Evolutionary conservation across 768 basidiomycete species (phyloP).

Genomic region (Gyrodon lividus): DNA sequence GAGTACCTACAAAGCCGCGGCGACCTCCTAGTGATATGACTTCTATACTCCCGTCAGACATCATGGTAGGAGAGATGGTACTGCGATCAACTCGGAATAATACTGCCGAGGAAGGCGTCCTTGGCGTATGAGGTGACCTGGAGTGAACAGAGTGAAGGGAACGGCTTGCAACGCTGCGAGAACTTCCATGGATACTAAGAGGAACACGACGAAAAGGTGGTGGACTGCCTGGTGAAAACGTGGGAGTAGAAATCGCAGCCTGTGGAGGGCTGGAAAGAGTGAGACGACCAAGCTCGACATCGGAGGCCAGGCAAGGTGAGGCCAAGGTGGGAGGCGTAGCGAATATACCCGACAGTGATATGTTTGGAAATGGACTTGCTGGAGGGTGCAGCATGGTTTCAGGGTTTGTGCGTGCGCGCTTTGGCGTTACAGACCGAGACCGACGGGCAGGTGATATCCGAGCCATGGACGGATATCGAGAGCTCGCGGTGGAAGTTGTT

Average conservation of each 20-base stretch:
- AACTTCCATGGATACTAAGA: background rate
- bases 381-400: conserved; percentile 13
- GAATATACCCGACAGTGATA: conserved; percentile 21
- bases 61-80: conserved; percentile 20
- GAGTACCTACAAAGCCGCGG: conserved; percentile 8
- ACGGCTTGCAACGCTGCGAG: background rate
- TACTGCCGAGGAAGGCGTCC: conserved; percentile 13
- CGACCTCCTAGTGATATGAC: conserved; percentile 22
- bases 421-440: conserved; percentile 6
- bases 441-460: background rate
- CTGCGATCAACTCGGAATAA: conserved; percentile 22
- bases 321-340: conserved; percentile 2
- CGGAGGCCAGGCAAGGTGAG: conserved; percentile 1
- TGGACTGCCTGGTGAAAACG: conserved; percentile 5
- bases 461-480: conserved; percentile 7
- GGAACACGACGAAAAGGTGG: conserved; percentile 2
- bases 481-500: conserved; percentile 1
- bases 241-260: background rate
- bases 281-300: background rate
- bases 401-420: background rate
- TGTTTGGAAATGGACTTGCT: conserved; percentile 15
- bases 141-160: conserved; percentile 12
- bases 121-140: conserved; percentile 8
- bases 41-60: conserved; percentile 24
- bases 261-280: background rate